A percentile compares a stretch with the other conserved stretches of the same genome.
These are phyloP conservation scores for Rhodamnia rubescens DNA, from an alignment of 345 rosid genomes.

Conservation along the genomic window DNA sequence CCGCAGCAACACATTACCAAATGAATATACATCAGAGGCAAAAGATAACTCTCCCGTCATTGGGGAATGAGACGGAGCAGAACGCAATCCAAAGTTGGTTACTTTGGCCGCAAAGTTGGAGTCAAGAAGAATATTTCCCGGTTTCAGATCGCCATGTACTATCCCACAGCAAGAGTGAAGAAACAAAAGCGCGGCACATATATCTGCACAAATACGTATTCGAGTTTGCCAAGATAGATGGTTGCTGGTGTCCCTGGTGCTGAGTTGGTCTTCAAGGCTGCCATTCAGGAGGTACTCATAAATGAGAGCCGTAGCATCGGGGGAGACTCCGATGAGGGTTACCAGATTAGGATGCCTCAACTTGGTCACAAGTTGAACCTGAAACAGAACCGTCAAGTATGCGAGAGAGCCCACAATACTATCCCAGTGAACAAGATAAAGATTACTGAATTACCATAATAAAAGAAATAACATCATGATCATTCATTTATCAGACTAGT, in stretches of 20 bases:
- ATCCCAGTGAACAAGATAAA: background rate
- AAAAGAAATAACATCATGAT: background rate
- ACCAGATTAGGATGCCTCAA: constrained; percentile 85
- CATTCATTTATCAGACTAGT: background rate
- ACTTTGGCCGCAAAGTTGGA: constrained; percentile 63
- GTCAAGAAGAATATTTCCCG: constrained; percentile 74
- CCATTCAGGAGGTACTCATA: constrained; percentile 83
- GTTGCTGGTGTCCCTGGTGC: constrained; percentile 46
- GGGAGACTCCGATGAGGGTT: constrained; percentile 76
- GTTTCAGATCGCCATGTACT: constrained; percentile 80
- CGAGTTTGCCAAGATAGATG: constrained; percentile 84
- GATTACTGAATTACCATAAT: background rate
- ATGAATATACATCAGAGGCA: constrained; percentile 82
- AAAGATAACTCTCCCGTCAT: constrained; percentile 47
- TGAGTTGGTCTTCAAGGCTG: constrained; percentile 81
- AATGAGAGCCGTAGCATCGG: constrained; percentile 66
- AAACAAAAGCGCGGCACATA: constrained; percentile 71
- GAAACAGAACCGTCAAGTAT: background rate
- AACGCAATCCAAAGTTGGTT: constrained; percentile 50
- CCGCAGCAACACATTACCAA: constrained; percentile 57
- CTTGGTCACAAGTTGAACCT: constrained; percentile 63
- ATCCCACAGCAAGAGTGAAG: constrained; percentile 65
- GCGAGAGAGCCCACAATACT: background rate
- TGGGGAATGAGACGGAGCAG: constrained; percentile 10
- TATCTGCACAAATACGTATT: constrained; percentile 56